Percentiles rank a stretch among this genome's conserved stretches.
phyloP scores from a whole-genome alignment of 352 stramenopile species.

The Phytophthora sp. region DNA sequence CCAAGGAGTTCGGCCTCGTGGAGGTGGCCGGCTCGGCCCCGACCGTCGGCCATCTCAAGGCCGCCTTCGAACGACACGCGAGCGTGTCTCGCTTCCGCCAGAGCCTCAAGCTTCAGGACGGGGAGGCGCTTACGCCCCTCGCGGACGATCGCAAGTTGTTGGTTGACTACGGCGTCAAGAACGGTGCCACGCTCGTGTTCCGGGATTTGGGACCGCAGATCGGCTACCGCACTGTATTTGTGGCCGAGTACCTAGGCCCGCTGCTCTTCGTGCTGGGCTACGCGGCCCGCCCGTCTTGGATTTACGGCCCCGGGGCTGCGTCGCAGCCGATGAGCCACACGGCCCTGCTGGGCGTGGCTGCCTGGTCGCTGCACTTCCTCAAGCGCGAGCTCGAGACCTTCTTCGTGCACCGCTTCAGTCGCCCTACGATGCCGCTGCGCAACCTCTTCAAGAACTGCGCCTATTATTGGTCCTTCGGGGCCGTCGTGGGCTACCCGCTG shows the following conservation, averaged over 20 bases:
- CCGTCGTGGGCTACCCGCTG: slow-evolving; percentile 83
- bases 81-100: slow-evolving; percentile 65
- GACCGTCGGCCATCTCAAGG: slow-evolving; percentile 62
- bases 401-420: slow-evolving; percentile 90
- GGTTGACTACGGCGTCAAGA: slow-evolving; percentile 60
- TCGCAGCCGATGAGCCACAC: slow-evolving; percentile 47
- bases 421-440: slow-evolving; percentile 85
- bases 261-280: slow-evolving; percentile 88
- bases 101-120: slow-evolving; percentile 59
- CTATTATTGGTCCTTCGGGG: slow-evolving; percentile 90
- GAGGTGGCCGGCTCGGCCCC: slow-evolving; percentile 39
- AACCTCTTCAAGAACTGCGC: slow-evolving; percentile 93
- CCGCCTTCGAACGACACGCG: slow-evolving; percentile 55
- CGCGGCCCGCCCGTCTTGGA: slow-evolving; percentile 62
- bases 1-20: slow-evolving; percentile 63
- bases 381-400: slow-evolving; percentile 90
- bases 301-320: slow-evolving; percentile 67
- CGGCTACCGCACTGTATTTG: slow-evolving; percentile 89
- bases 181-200: slow-evolving; percentile 61
- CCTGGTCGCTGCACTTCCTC: slow-evolving; percentile 85
- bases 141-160: slow-evolving; percentile 66
- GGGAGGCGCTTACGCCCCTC: slow-evolving; percentile 44
- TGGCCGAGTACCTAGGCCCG: slow-evolving; percentile 87
- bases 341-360: slow-evolving; percentile 59
- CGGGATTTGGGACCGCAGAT: slow-evolving; percentile 89